phyloP scores from a whole-genome alignment of 305 asterid genomes.

The Fraxinus velutina region DNA sequence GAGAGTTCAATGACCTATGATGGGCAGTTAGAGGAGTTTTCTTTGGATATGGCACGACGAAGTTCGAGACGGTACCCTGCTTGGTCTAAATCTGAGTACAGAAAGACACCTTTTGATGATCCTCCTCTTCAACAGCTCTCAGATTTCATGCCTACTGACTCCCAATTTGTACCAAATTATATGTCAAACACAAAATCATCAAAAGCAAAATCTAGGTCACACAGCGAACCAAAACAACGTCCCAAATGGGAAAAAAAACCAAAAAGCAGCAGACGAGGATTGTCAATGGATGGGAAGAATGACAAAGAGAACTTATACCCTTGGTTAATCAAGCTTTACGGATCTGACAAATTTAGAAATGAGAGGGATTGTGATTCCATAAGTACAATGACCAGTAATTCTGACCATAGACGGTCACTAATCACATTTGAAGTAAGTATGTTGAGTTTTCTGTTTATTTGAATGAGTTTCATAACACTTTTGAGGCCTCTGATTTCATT shows the following conservation, averaged over 20 bases:
- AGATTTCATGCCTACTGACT: constrained; percentile 25
- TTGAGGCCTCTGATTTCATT: constrained; percentile 28
- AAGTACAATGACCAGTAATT: constrained; percentile 26
- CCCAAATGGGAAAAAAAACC: constrained; percentile 42
- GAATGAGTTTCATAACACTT: constrained; percentile 8
- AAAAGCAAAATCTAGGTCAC: constrained; percentile 68
- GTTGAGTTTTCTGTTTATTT: constrained; percentile 6
- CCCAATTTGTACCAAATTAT: constrained; percentile 42
- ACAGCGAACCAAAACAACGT: constrained; percentile 69
- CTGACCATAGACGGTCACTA: constrained; percentile 26
- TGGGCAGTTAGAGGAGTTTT: constrained; percentile 38
- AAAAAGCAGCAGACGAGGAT: constrained; percentile 40
- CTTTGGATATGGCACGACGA: constrained; percentile 31
- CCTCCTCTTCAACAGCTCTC: constrained; percentile 27
- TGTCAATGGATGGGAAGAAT: constrained; percentile 42
- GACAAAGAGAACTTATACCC: constrained; percentile 43
- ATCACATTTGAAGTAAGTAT: constrained; percentile 34
- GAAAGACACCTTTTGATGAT: constrained; percentile 19
- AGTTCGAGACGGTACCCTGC: constrained; percentile 28
- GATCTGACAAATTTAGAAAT: constrained; percentile 31
- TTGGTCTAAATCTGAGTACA: constrained; percentile 33
- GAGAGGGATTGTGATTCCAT: constrained; percentile 32
- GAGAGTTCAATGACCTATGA: constrained; percentile 44
- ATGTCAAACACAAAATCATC: constrained; percentile 66
- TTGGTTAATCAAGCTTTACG: constrained; percentile 45